Conservation (phyloP, 768 basidiomycete species). For the Cystobasidium ongulense region DNA sequence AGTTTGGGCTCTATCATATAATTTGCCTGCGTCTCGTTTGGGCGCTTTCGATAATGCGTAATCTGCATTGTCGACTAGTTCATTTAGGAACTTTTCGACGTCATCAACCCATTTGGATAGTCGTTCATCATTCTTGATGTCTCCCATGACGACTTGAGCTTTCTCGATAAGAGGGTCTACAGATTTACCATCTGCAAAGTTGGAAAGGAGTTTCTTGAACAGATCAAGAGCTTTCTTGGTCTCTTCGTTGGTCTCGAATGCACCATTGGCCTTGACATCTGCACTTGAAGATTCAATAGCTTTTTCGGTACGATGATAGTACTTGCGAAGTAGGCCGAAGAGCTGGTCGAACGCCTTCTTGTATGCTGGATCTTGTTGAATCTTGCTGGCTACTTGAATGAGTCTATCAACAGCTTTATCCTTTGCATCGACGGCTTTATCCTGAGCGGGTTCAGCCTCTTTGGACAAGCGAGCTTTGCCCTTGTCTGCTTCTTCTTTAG, state of each 20-base stretch:
- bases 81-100: slow-evolving; percentile 13
- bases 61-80: slow-evolving; percentile 17
- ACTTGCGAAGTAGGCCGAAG: slow-evolving; percentile 16
- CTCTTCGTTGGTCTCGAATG: slow-evolving; percentile 14
- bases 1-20: slow-evolving; percentile 19
- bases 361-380: slow-evolving; percentile 23
- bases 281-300: slow-evolving; percentile 14
- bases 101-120: slow-evolving; percentile 19
- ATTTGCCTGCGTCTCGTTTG: slow-evolving; percentile 25
- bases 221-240: slow-evolving; percentile 5
- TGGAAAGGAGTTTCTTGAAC: slow-evolving; percentile 24
- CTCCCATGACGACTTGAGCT: slow-evolving; percentile 6
- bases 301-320: slow-evolving; percentile 16
- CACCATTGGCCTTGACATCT: slow-evolving; percentile 13
- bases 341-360: slow-evolving; percentile 26
- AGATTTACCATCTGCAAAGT: slow-evolving; percentile 17
- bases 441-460: slow-evolving; percentile 4
- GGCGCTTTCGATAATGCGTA: slow-evolving; percentile 21
- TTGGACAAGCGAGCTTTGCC: slow-evolving; percentile 12
- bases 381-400: slow-evolving; percentile 25
- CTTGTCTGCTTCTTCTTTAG: slow-evolving; percentile 15
- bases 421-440: slow-evolving; percentile 25
- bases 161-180: slow-evolving; percentile 6
- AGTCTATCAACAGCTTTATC: slow-evolving; percentile 25
- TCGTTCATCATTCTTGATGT: slow-evolving; percentile 24